Evolutionary conservation across 2,329 filamentous ascomycete species (phyloP).

Genomic region (Trichoderma afroharzianum): DNA sequence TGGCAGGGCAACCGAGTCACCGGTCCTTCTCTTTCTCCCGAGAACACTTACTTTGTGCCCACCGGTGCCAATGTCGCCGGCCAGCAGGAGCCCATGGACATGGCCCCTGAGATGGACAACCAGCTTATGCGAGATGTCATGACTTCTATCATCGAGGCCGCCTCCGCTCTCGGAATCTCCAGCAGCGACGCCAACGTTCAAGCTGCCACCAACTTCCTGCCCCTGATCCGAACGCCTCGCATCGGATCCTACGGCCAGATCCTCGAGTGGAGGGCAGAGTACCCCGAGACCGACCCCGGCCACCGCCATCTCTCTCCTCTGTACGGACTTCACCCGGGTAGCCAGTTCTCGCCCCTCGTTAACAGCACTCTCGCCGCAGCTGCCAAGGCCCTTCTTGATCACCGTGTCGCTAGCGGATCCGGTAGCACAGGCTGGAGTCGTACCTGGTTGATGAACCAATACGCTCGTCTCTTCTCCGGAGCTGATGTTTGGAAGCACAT

Average conservation of each 20-base stretch:
- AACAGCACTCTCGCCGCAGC: slow-evolving; percentile 18
- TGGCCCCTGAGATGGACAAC: slow-evolving; percentile 30
- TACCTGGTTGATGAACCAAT: slow-evolving; percentile 45
- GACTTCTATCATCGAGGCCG: slow-evolving; percentile 12
- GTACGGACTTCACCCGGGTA: slow-evolving; percentile 43
- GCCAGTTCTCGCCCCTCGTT: slow-evolving; percentile 22
- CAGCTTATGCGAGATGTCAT: slow-evolving; percentile 20
- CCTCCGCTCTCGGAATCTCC: slow-evolving; percentile 1
- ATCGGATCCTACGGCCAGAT: slow-evolving; percentile 30
- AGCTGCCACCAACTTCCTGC: slow-evolving; percentile 14
- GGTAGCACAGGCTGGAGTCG: slow-evolving; percentile 38
- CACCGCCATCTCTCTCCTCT: slow-evolving; percentile 47
- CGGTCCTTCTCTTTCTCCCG: slow-evolving; percentile 28
- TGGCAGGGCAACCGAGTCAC: slow-evolving; percentile 27
- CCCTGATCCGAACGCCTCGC: slow-evolving; percentile 14
- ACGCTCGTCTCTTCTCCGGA: slow-evolving; percentile 40
- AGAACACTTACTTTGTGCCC: slow-evolving; percentile 26
- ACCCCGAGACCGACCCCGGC: slow-evolving; percentile 38
- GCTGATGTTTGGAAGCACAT: slow-evolving; percentile 28
- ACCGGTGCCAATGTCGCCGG: neutral
- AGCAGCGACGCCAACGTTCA: slow-evolving; percentile 8
- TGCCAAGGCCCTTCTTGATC: slow-evolving; percentile 29
- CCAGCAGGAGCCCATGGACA: slow-evolving; percentile 19
- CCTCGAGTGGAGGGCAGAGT: slow-evolving; percentile 36
- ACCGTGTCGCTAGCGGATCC: slow-evolving; percentile 33